Evolutionary conservation across 1,284 basidiomycete genomes (phyloP), one percentile per base, ranked within the genome.

Genomic region (Boletus hoseneyae): DNA sequence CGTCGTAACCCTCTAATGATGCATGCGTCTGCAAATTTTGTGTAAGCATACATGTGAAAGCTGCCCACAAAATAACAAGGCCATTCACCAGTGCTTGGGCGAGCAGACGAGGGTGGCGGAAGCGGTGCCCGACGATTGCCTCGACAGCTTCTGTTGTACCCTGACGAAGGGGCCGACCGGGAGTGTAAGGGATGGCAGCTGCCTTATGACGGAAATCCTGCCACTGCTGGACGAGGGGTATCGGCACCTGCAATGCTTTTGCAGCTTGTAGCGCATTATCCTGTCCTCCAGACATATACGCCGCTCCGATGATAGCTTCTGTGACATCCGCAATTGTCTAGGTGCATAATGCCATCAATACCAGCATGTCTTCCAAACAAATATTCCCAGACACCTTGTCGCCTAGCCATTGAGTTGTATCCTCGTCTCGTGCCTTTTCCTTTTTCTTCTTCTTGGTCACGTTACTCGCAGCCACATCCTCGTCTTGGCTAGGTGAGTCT

Each of bases 271-370:
- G 72, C 12, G 83, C 88, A 10, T 70, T 64, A 49, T 87, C 82
- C 45, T 75, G 73, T 40, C 86, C 90, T 7, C 82, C 83, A 21
- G 80, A 79, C 35, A 88, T 70, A 62, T 83, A 90, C 5, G 85
- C 87, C 5, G 90, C 89, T 18, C 85, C 90, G 36, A 92, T 79
- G 48, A 92, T 80, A 3, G 88, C 87, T 66, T 93, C 90, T 13
- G 80, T 78, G 39, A 90, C 86, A 66, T 92, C 90, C 43, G 89
- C 88, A 32, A 90, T 73, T n/a, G 80, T 79, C 88, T 90, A 56
- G 42, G 42, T 33, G 47, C 45, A 57, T 2, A 44, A 50, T 23
- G 35, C 43, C 42, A 41, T 63, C 47, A 62, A 43, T 18, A 19
- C 23, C 47, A 62, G 42, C 21, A 19, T 19, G 13, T 47, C 45